Evolutionary conservation across 225 moss, liverwort and hornwort genomes (phyloP).

Genomic region (Ulota crispa): DNA sequence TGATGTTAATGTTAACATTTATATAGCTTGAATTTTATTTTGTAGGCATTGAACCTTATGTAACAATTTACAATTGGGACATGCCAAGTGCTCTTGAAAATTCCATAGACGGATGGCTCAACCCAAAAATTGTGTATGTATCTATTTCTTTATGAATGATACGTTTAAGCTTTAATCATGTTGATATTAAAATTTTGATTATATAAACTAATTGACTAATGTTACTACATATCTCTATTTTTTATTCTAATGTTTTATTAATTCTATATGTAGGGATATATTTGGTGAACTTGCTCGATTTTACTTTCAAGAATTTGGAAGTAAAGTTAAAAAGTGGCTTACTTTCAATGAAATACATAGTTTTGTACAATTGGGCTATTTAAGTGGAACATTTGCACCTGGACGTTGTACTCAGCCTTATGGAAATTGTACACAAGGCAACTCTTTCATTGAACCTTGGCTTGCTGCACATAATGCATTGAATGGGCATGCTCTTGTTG

Average conservation of each 20-base stretch:
- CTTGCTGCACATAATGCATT: conserved; percentile 47
- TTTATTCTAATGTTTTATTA: fast-evolving
- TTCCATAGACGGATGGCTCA: conserved; percentile 34
- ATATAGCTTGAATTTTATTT: neutral
- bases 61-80: conserved; percentile 57
- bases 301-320: conserved; percentile 51
- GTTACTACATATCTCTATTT: fast-evolving
- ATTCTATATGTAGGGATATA: conserved; percentile 2
- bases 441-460: conserved; percentile 45
- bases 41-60: conserved; percentile 46
- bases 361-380: conserved; percentile 47
- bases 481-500: conserved; percentile 30
- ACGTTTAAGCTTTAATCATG: neutral
- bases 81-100: conserved; percentile 44
- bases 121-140: conserved; percentile 29
- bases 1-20: fast-evolving
- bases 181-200: too few species aligned
- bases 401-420: conserved; percentile 48
- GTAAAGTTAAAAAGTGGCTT: conserved; percentile 43
- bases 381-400: conserved; percentile 41
- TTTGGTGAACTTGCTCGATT: conserved; percentile 36
- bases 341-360: conserved; percentile 52
- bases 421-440: conserved; percentile 41
- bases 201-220: fast-evolving
- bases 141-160: fast-evolving